phyloP scores from a whole-genome alignment of 768 basidiomycete species.

The Suillus lakei region DNA sequence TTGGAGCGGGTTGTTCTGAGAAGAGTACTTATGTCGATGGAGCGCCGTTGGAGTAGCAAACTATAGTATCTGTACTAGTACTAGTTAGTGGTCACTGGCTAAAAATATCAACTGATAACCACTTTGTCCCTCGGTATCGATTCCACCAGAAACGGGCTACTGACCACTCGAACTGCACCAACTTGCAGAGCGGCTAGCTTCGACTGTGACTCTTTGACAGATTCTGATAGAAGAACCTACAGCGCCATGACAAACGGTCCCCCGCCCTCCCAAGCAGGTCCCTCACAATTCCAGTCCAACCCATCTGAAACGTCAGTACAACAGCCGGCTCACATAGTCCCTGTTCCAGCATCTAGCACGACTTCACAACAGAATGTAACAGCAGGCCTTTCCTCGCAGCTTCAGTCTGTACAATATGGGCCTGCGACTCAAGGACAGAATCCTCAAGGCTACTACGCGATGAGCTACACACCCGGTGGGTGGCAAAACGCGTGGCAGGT shows the following conservation, averaged over 20 bases:
- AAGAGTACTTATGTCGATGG: not conserved
- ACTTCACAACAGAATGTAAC: conserved; percentile 16
- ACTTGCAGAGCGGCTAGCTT: not conserved
- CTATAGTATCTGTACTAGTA: not conserved
- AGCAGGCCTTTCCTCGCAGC: conserved; percentile 23
- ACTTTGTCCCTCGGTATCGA: not conserved
- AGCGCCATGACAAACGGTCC: conserved; percentile 44
- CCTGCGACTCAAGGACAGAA: conserved; percentile 23
- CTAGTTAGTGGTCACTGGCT: not conserved
- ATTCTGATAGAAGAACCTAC: not conserved
- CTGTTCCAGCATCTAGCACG: conserved; percentile 15
- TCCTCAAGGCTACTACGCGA: conserved; percentile 35
- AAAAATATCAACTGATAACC: not conserved
- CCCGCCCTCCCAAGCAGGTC: conserved; percentile 45
- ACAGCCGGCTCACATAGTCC: conserved; percentile 12
- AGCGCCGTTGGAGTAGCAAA: not conserved
- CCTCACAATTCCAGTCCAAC: conserved; percentile 31
- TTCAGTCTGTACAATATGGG: conserved; percentile 22
- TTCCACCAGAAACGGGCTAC: not conserved
- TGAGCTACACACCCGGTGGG: conserved; percentile 37
- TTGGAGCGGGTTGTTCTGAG: not conserved
- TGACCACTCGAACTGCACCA: not conserved
- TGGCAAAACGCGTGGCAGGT: conserved; percentile 41
- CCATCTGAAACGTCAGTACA: conserved; percentile 14
- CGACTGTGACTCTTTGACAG: not conserved